These are phyloP conservation scores for Coemansia sp. DNA, from an alignment of 192 early-diverging fungal genomes.

Conservation along the genomic window DNA sequence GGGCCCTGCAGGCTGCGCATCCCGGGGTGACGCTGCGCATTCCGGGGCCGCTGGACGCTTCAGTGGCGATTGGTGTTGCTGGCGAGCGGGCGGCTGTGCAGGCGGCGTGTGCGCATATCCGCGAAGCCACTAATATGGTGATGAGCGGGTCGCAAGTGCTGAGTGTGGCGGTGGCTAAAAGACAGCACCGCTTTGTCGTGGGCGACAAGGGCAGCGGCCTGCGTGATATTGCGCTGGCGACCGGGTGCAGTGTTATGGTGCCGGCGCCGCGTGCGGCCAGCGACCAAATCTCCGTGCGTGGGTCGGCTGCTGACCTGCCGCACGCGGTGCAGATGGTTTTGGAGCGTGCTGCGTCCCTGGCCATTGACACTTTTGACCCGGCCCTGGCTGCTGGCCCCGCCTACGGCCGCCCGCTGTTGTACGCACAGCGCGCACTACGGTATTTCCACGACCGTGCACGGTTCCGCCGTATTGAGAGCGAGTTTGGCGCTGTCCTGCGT, in stretches of 20 bases:
- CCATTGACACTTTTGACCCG: conserved; percentile 74
- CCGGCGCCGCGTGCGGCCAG: conserved; percentile 68
- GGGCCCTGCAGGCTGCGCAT: conserved; percentile 62
- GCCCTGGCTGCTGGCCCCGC: conserved; percentile 50
- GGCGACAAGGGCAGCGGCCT: conserved; percentile 77
- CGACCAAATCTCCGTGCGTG: conserved; percentile 78
- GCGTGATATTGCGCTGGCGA: conserved; percentile 80
- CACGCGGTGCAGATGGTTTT: conserved; percentile 78
- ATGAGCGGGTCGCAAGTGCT: conserved; percentile 66
- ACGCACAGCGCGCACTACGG: conserved; percentile 67
- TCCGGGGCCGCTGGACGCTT: conserved; percentile 57
- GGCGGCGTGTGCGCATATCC: conserved; percentile 64
- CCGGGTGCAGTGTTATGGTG: conserved; percentile 85
- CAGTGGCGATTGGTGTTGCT: conserved; percentile 65
- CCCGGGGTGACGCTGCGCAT: conserved; percentile 76
- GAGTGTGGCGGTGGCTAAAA: conserved; percentile 77
- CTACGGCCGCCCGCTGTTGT: conserved; percentile 51
- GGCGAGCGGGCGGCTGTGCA: conserved; percentile 78
- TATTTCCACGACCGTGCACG: conserved; percentile 74
- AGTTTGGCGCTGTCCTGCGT: conserved; percentile 63
- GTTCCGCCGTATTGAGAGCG: conserved; percentile 78
- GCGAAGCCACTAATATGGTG: conserved; percentile 62
- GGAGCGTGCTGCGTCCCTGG: conserved; percentile 77
- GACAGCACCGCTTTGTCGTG: conserved; percentile 90
- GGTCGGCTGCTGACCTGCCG: conserved; percentile 67